Percentiles rank a stretch among this genome's conserved stretches.
Conservation (phyloP, 1,284 basidiomycete species). For the Apiotrichum sp. region DNA sequence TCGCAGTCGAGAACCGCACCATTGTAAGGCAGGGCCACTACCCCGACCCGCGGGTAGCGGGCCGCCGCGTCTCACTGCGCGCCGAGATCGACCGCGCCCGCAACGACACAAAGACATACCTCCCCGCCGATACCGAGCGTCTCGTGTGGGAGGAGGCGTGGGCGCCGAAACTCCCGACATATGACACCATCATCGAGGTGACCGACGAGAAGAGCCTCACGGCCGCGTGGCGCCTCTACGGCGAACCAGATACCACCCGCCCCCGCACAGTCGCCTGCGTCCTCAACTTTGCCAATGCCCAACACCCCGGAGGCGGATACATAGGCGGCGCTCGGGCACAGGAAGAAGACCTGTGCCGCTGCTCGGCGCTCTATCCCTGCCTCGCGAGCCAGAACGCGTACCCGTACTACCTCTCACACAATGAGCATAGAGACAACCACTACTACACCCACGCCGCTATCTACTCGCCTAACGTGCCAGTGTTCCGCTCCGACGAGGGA, state of each 20-base stretch:
- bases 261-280: not conserved
- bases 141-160: too few species aligned
- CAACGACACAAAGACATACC: too few species aligned
- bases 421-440: too few species aligned
- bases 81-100: not conserved
- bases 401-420: too few species aligned
- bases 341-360: not conserved
- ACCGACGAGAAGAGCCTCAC: not conserved
- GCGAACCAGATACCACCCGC: not conserved
- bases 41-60: too few species aligned
- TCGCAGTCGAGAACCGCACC: too few species aligned
- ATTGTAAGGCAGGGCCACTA: too few species aligned
- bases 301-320: not conserved
- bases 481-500: conserved; percentile 3
- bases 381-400: not conserved
- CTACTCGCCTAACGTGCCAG: conserved; percentile 10
- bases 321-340: not conserved
- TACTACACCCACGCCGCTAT: not conserved
- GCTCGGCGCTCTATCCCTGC: not conserved
- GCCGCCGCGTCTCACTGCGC: too few species aligned
- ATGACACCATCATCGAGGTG: not conserved
- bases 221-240: not conserved
- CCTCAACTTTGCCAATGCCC: not conserved
- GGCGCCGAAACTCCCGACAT: too few species aligned
- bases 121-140: too few species aligned